phyloP scores from a whole-genome alignment of 2,329 filamentous ascomycete species.

The Fusarium gaditjirri region DNA sequence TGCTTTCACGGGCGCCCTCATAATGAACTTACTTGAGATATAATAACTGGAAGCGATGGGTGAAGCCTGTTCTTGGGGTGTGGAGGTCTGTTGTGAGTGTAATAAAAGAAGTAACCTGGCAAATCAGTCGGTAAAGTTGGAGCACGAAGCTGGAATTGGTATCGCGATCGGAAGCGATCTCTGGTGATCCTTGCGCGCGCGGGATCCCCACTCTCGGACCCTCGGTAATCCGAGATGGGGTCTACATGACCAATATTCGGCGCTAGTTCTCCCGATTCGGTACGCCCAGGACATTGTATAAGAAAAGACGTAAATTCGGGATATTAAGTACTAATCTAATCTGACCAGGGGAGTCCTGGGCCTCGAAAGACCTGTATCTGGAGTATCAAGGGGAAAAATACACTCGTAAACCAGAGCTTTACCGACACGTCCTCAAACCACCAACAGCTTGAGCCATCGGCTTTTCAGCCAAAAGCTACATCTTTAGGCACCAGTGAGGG shows the following conservation, averaged over 20 bases:
- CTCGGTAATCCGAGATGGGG: constrained; percentile 7
- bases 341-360: not conserved
- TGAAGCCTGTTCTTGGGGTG: not conserved
- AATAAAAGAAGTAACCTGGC: not conserved
- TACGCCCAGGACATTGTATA: rapidly evolving
- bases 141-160: not conserved
- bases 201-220: constrained; percentile 17
- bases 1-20: constrained; percentile 14
- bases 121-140: not conserved
- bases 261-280: not conserved
- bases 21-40: not conserved
- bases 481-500: too few species aligned
- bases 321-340: constrained; percentile 5
- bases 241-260: constrained; percentile 1
- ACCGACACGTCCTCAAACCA: not conserved
- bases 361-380: not conserved
- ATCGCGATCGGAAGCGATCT: constrained; percentile 4
- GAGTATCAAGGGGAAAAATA: not conserved
- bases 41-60: not conserved
- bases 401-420: not conserved
- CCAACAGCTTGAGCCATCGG: constrained; percentile 7
- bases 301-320: not conserved
- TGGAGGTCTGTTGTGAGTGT: not conserved
- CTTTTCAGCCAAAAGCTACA: too few species aligned
- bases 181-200: not conserved